Conservation (phyloP, 192 early-diverging fungal species). For the Gonapodya prolifera region DNA sequence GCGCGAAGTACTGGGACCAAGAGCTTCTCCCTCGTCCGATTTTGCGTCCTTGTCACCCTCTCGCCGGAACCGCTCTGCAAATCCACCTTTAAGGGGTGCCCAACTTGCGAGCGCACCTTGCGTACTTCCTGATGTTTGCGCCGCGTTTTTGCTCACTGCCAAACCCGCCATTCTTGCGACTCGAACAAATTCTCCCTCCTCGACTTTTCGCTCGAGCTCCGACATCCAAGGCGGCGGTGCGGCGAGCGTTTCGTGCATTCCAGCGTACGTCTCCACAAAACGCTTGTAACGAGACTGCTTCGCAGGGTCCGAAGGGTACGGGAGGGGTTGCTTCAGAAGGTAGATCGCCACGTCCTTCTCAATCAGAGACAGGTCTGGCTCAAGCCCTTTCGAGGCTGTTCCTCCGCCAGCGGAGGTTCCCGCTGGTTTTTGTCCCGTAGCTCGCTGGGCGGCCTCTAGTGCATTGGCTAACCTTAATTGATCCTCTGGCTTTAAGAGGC, state of each 20-base stretch:
- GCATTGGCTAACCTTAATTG: conserved; percentile 48
- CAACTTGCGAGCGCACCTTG: background rate
- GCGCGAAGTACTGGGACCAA: background rate
- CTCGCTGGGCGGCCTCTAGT: conserved; percentile 24
- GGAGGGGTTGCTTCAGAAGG: conserved; percentile 67
- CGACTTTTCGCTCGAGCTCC: background rate
- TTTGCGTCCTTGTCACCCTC: background rate
- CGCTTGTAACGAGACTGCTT: conserved; percentile 64
- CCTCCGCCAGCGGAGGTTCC: conserved; percentile 10
- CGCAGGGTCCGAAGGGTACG: conserved; percentile 49
- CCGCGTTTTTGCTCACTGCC: background rate
- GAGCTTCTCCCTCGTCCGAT: background rate
- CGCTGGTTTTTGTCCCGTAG: background rate
- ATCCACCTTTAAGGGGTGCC: background rate
- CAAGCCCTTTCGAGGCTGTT: conserved; percentile 22
- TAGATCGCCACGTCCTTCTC: conserved; percentile 49
- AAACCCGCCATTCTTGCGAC: background rate
- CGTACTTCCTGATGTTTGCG: background rate
- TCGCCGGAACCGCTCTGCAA: background rate
- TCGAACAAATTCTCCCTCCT: background rate
- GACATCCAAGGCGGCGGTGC: background rate
- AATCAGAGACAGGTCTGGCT: conserved; percentile 25
- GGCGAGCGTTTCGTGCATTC: background rate
- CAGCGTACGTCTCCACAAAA: conserved; percentile 27
- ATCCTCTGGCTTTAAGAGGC: conserved; percentile 46